A percentile compares a stretch with the other conserved stretches of the same genome.
Evolutionary conservation across 202 grass and related monocot species (phyloP).

Genomic region (Zoysia matrella): DNA sequence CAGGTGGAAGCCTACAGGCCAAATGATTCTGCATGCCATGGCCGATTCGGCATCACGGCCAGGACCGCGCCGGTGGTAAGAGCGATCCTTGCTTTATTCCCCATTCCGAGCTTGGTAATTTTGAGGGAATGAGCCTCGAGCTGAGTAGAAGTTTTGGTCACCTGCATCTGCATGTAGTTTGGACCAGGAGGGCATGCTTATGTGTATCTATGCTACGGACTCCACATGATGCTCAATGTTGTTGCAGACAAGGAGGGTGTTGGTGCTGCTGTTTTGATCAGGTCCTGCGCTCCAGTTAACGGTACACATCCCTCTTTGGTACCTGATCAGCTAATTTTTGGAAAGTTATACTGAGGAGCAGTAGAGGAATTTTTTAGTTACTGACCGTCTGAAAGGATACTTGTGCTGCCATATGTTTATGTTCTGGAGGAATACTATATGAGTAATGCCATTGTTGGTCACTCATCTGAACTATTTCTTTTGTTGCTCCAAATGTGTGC

Average conservation of each 20-base stretch:
- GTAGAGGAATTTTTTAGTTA: background rate
- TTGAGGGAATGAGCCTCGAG: background rate
- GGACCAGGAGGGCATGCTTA: slow-evolving; percentile 87
- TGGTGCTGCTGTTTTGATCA: slow-evolving; percentile 83
- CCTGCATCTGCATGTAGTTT: slow-evolving; percentile 49
- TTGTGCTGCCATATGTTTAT: background rate
- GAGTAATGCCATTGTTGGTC: background rate
- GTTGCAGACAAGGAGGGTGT: slow-evolving; percentile 82
- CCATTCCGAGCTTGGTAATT: background rate
- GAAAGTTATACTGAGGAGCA: background rate
- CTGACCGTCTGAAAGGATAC: background rate
- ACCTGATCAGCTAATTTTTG: background rate
- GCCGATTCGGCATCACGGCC: slow-evolving; percentile 73
- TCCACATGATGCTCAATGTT: slow-evolving; percentile 96
- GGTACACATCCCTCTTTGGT: slow-evolving; percentile 44
- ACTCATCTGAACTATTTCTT: background rate
- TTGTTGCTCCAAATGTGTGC: background rate
- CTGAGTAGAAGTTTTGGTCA: background rate
- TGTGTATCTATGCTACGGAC: slow-evolving; percentile 93
- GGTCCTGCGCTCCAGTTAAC: slow-evolving; percentile 74
- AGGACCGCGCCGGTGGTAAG: slow-evolving; percentile 86
- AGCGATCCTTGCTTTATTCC: background rate
- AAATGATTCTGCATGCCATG: slow-evolving; percentile 90
- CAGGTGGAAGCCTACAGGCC: slow-evolving; percentile 91
- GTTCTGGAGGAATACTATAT: background rate